phyloP scores from a whole-genome alignment of 257 asterid genomes.

The Nicotiana tomentosiformis region DNA sequence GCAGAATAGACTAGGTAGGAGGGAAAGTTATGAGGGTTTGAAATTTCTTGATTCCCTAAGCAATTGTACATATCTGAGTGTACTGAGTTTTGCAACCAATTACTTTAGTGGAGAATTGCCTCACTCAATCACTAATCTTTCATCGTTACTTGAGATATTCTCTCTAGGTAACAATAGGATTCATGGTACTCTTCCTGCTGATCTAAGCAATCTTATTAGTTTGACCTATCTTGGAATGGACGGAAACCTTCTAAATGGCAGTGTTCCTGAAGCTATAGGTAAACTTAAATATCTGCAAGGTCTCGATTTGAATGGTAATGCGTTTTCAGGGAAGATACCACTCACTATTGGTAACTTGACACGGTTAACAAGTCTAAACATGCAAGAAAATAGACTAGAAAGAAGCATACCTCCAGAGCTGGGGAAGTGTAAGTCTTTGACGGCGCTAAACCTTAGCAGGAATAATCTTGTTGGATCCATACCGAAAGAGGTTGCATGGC shows the following conservation, averaged over 20 bases:
- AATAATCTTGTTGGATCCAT: slow-evolving; percentile 21
- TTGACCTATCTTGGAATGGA: background rate
- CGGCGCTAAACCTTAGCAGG: slow-evolving; percentile 8
- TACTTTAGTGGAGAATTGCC: slow-evolving; percentile 19
- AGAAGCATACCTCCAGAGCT: slow-evolving; percentile 20
- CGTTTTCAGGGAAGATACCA: slow-evolving; percentile 15
- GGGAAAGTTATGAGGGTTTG: slow-evolving; percentile 8
- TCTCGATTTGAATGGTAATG: slow-evolving; percentile 7
- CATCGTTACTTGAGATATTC: slow-evolving; percentile 6
- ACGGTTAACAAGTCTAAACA: background rate
- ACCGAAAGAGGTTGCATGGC: slow-evolving; percentile 4
- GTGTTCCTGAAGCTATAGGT: slow-evolving; percentile 18
- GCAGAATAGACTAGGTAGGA: slow-evolving; percentile 13
- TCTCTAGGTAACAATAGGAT: slow-evolving; percentile 15
- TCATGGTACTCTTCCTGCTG: slow-evolving; percentile 17
- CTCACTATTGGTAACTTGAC: slow-evolving; percentile 16
- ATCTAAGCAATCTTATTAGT: slow-evolving; percentile 15
- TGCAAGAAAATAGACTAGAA: slow-evolving; percentile 15
- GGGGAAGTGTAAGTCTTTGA: slow-evolving; percentile 8
- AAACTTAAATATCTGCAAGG: slow-evolving; percentile 1
- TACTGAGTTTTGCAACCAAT: slow-evolving; percentile 15
- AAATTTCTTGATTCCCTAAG: slow-evolving; percentile 12
- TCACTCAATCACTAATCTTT: slow-evolving; percentile 19
- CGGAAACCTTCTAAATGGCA: slow-evolving; percentile 6
- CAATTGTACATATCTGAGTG: slow-evolving; percentile 20